Evolutionary conservation across 2,329 filamentous ascomycete genomes (phyloP), one percentile per base, ranked within the genome.

Genomic region (Beauveria pseudobassiana): DNA sequence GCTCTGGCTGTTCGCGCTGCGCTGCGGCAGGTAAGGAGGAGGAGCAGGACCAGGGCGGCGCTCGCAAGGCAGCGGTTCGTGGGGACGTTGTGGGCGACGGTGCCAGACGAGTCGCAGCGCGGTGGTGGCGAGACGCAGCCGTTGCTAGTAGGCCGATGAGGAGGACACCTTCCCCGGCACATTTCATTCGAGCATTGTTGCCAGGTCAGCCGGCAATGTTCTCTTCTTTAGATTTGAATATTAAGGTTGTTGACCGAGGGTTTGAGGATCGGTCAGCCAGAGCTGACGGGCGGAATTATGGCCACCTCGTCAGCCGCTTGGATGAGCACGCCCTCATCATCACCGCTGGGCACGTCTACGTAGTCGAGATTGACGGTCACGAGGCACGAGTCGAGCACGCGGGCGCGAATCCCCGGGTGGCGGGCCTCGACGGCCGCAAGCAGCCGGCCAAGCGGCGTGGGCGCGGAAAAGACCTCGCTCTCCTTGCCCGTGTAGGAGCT

Each of bases 241-340:
- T 16, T 3, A 16, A 38, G 34, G 34, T 16, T 38, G 34, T 38
- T 38, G 34, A 38, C 12, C 14, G 5, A 38, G 34, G 5, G 5
- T 16, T 38, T 12, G 14, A 16, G 26, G 7, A 49, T 43, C 49
- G 43, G 8, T 81, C 74, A 95, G 5, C 91, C 91, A 43, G 91
- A 92, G 78, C 91, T 96, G 66, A 96, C 91, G 10, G 91, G 91
- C 40, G 91, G 91, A 62, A 96, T 93, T 42, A 96, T 88, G 48
- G 89, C 91, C 61, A 96, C 90, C 76, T 96, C 91, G 70, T 96
- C 91, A 30, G 87, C 89, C 64, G 85, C 84, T 57, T 85, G 75
- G 62, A 96, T 88, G 61, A 84, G 71, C 28, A 78, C 67, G 18
- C 76, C 76, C 52, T 74, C 74, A 14, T 72, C 73, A 20, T 73